Evolutionary conservation across 1,139 yeast species (phyloP).

Genomic region (Diutina mesorugosa): DNA sequence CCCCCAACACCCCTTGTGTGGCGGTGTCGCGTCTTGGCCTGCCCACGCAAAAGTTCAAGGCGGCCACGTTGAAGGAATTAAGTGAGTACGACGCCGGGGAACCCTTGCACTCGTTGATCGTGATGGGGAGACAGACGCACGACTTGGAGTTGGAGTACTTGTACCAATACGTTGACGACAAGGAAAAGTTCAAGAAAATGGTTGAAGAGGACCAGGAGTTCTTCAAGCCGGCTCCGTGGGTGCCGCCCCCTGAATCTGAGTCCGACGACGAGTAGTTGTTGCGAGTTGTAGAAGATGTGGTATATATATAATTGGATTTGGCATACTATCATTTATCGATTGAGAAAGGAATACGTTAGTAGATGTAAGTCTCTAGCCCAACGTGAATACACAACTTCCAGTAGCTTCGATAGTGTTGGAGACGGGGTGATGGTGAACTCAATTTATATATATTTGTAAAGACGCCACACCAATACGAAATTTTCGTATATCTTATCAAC

Average conservation of each 20-base stretch:
- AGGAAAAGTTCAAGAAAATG: conserved; percentile 42
- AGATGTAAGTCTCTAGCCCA: too few species aligned
- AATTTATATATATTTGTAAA: too few species aligned
- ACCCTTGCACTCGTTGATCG: conserved; percentile 83
- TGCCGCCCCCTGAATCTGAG: conserved; percentile 14
- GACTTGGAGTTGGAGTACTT: conserved; percentile 84
- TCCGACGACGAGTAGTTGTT: background rate
- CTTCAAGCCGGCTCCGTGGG: conserved; percentile 50
- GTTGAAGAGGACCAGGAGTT: conserved; percentile 63
- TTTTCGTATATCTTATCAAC: too few species aligned
- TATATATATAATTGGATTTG: too few species aligned
- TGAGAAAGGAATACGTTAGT: too few species aligned
- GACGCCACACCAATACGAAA: too few species aligned
- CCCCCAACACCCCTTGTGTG: conserved; percentile 81
- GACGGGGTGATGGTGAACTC: too few species aligned
- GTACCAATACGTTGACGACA: conserved; percentile 61
- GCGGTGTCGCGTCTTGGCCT: conserved; percentile 89
- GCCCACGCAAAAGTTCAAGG: conserved; percentile 68
- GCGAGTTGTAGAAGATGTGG: background rate
- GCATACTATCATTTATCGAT: too few species aligned
- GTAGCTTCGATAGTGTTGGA: too few species aligned
- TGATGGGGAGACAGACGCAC: conserved; percentile 88
- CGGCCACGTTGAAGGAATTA: conserved; percentile 69
- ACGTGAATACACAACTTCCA: too few species aligned
- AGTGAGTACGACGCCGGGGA: conserved; percentile 82